Evolutionary conservation across 2,329 filamentous ascomycete species (phyloP), one percentile per base, ranked within the genome.

Genomic region (Scedosporium minutisporum): DNA sequence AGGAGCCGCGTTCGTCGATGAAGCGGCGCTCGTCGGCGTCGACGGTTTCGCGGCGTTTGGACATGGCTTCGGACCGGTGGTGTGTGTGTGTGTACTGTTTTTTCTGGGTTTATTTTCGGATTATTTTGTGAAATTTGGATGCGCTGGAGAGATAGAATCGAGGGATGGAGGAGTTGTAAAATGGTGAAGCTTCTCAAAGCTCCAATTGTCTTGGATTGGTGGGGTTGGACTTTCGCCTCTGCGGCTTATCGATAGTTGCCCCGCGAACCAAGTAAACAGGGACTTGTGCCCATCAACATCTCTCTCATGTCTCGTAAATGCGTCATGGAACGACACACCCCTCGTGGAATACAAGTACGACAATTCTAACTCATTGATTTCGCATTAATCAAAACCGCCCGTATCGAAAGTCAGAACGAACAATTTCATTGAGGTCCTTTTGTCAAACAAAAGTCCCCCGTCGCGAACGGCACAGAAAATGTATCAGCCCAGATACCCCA

Each of bases 1-100:
- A 81, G 72, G 90, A 90, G 72, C 93, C 93, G 68, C 93, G 90
- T 77, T 96, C 91, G 77, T 97, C 93, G 72, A 97, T 89, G 73
- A 96, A 88, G 69, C 81, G 82, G 66, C 83, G 82, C 75, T 90
- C 91, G 74, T 96, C 92, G 71, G 92, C 92, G 73, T 87, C 87
- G 75, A 78, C 92, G 85, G 71, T 76, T 33, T 81, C 72, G 65
- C 75, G 33, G 9, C 33, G 72, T 65, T 78, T 79, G 29, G 69
- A 67, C 69, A 75, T 75, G n/a, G 67, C 48, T 46, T 2, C 10
- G 27, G 25, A 12, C 5, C n/a, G 42, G 58, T 62, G 61, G 21
- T 62, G 29, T 60, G 4, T 25, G 38, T 9, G 33, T 4, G n/a
- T 23, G 6, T 16, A 18, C 27, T 21, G 4, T 7, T 23, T 2